Base-by-base conservation (phyloP, 176 grass and related monocot species). In the Leersia perrieri region DNA sequence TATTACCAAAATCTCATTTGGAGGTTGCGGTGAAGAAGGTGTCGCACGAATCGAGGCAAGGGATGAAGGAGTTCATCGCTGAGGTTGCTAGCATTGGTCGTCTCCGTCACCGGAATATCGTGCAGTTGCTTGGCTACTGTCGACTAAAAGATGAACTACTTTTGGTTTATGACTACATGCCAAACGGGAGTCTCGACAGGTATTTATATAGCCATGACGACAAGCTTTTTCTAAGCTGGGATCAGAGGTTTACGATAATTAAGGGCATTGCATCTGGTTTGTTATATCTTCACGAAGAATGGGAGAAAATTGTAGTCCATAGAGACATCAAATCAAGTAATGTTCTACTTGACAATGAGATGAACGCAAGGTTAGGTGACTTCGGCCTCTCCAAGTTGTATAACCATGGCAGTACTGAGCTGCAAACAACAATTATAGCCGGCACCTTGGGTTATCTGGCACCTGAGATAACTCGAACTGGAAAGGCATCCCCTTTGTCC, bases 221-320 rank as follows among this genome's bases (percentile, higher is more conserved):
- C 20, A 34, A 63, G 29, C 5, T 53, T 6, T 0, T 25, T 0
- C 26, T 83, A 1, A 57, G 0, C 9, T 83, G 81, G 81, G 16
- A 42, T 0, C 81, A 67, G 42, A 53, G 81, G 33, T 75, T 83
- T 11, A 60, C 16, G 6, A 15, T 83, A 2, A 67, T 75, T 23
- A 83, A 58, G 18, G 72, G 81, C 16, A 6, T 83, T 27, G 72
- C 81, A 0, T 38, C 62, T 0, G 61, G 61, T 5, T 30, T 83
- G 29, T 60, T 66, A 9, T 83, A 75, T 27, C 72, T 83, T 0
- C 81, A 83, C 5, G 81, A 83, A 45, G 81, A 75, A 25, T 83
- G 72, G 81, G 72, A 83, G 42, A 41, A 83, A 13, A 25, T 57
- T 1, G 79, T 81, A 0, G 11, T 81, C 18, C 79, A 81, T 11